A percentile compares a stretch with the other conserved stretches of the same genome.
phyloP scores from a whole-genome alignment of 345 rosid genomes.

The Arabidopsis arenosa region DNA sequence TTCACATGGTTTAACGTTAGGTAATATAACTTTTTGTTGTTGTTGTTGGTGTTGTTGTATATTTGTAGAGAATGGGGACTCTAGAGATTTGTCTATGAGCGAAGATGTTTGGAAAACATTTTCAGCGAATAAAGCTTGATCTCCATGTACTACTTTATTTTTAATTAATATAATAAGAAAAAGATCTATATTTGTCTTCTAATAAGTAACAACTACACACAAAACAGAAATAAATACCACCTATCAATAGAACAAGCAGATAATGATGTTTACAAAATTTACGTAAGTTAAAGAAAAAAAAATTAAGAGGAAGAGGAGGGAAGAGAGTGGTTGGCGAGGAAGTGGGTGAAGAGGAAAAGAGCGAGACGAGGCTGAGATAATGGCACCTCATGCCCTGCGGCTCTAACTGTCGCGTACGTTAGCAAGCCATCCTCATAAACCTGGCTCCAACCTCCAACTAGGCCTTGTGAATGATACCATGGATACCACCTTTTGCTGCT shows the following conservation, averaged over 20 bases:
- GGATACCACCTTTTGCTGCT: conserved; percentile 81
- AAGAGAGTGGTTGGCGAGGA: conserved; percentile 43
- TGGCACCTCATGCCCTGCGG: conserved; percentile 78
- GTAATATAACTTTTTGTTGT: neutral
- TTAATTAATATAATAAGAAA: conserved; percentile 5
- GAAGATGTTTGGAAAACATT: neutral
- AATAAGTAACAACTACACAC: conserved; percentile 12
- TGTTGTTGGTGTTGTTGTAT: conserved; percentile 9
- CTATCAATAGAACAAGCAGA: neutral
- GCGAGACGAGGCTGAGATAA: conserved; percentile 59
- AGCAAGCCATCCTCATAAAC: conserved; percentile 55
- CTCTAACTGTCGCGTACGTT: conserved; percentile 68
- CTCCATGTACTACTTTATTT: conserved; percentile 25
- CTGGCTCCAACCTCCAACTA: conserved; percentile 97
- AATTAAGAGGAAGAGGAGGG: conserved; percentile 40
- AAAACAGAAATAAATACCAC: conserved; percentile 11
- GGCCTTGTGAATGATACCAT: conserved; percentile 63
- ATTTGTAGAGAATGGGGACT: conserved; percentile 36
- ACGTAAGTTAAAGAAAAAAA: neutral
- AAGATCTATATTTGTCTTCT: neutral
- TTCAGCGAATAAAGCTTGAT: conserved; percentile 19
- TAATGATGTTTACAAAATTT: conserved; percentile 22
- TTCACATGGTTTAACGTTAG: conserved; percentile 10
- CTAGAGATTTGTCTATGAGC: conserved; percentile 14
- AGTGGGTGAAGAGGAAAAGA: conserved; percentile 55